A percentile compares a stretch with the other conserved stretches of the same genome.
phyloP scores from a whole-genome alignment of 345 rosid genomes.

The Lepidium aucheri region DNA sequence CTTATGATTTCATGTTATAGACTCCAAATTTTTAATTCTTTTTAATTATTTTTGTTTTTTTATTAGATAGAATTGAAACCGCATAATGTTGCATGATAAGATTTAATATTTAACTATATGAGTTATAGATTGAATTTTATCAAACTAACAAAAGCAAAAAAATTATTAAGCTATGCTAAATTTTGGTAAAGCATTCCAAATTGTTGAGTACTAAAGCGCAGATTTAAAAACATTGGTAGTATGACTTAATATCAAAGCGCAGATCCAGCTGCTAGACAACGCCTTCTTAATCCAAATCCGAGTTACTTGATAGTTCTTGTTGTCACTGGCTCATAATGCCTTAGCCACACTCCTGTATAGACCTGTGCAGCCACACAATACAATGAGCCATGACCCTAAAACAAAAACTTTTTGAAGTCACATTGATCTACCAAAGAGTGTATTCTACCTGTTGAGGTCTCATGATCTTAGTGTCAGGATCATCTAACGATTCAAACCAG shows the following conservation, averaged over 20 bases:
- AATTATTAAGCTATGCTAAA: too few relatives aligned
- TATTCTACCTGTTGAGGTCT: constrained; percentile 84
- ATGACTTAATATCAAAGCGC: too few relatives aligned
- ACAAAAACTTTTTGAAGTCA: neutral
- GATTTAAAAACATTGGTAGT: neutral
- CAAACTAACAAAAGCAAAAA: too few relatives aligned
- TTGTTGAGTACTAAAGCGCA: too few relatives aligned
- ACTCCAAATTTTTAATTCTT: too few relatives aligned
- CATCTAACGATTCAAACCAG: constrained; percentile 93
- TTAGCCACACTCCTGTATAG: constrained; percentile 71
- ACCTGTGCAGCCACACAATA: constrained; percentile 35
- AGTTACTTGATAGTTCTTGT: constrained; percentile 38
- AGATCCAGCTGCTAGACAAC: constrained; percentile 37
- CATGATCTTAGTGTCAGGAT: constrained; percentile 92
- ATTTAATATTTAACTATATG: too few relatives aligned
- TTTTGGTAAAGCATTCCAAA: too few relatives aligned
- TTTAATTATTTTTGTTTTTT: too few relatives aligned
- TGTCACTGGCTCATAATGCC: constrained; percentile 55
- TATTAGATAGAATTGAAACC: too few relatives aligned
- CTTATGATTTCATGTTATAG: too few relatives aligned
- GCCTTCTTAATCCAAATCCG: constrained; percentile 18
- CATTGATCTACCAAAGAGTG: neutral
- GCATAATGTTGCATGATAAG: too few relatives aligned
- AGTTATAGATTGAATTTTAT: too few relatives aligned
- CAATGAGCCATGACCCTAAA: neutral